These are phyloP conservation scores for Bathelium albidoporum DNA, from an alignment of 495 filamentous ascomycete genomes.

Conservation along the genomic window DNA sequence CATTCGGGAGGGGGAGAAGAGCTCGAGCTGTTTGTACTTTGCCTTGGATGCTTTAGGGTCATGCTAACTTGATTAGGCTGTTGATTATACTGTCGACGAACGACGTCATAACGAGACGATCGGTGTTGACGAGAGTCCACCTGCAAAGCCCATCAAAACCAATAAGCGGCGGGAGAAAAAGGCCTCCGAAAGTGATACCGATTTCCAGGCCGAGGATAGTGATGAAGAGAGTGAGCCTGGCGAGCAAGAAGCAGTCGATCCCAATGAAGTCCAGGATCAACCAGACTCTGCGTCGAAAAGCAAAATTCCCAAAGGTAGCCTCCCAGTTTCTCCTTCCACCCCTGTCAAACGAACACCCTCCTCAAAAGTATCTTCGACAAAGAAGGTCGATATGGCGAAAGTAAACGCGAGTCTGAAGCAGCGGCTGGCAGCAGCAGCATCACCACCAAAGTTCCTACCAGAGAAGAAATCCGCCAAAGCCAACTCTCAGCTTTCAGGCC, in stretches of 20 bases:
- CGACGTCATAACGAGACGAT: constrained; percentile 15
- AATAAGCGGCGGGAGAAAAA: constrained; percentile 13
- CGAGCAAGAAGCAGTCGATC: constrained; percentile 6
- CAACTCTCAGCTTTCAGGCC: neutral
- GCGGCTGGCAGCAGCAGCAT: neutral
- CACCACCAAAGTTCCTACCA: neutral
- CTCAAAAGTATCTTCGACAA: neutral
- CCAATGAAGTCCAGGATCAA: neutral
- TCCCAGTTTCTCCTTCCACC: neutral
- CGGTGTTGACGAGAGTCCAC: constrained; percentile 8
- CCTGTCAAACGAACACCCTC: neutral
- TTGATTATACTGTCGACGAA: constrained; percentile 20
- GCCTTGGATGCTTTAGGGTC: constrained; percentile 26
- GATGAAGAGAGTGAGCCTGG: constrained; percentile 23
- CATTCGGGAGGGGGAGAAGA: constrained; percentile 74
- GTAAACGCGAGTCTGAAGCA: neutral
- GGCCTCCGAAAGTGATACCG: constrained; percentile 36
- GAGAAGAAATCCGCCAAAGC: neutral
- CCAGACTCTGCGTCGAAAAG: neutral
- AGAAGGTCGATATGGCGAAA: neutral
- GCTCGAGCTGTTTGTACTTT: constrained; percentile 42
- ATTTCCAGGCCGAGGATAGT: constrained; percentile 39
- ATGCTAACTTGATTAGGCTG: constrained; percentile 6
- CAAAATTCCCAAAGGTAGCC: neutral
- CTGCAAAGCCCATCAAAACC: constrained; percentile 3